Evolutionary conservation across 1,284 basidiomycete genomes (phyloP).

Genomic region (Ceratobasidium sp.): DNA sequence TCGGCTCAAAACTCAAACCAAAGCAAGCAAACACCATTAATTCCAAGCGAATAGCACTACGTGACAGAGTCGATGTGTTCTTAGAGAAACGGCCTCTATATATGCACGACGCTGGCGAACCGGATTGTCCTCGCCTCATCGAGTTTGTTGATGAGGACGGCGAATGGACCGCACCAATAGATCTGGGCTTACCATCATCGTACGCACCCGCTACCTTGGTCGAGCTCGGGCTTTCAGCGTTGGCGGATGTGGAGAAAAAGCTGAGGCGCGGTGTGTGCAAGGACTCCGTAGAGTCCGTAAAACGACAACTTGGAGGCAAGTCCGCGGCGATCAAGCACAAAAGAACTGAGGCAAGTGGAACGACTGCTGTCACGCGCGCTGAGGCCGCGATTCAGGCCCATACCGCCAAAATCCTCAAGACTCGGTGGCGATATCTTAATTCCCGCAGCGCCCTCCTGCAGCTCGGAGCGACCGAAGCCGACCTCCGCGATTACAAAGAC

Average conservation of each 20-base stretch:
- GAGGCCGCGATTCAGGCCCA: not conserved
- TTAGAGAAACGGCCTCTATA: not conserved
- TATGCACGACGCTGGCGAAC: not conserved
- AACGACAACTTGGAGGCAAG: slow-evolving; percentile 1
- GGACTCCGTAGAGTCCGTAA: slow-evolving; percentile 3
- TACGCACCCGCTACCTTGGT: not conserved
- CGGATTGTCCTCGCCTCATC: not conserved
- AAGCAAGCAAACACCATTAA: not conserved
- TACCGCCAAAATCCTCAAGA: not conserved
- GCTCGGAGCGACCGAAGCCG: not conserved
- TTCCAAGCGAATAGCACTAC: not conserved
- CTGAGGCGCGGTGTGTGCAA: slow-evolving; percentile 4
- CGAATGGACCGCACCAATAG: not conserved
- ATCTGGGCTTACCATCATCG: slow-evolving; percentile 2
- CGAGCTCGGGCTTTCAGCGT: not conserved
- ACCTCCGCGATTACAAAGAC: not conserved
- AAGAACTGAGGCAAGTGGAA: not conserved
- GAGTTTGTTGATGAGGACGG: not conserved
- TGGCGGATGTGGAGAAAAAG: not conserved
- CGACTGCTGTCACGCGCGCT: not conserved
- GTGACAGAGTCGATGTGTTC: not conserved
- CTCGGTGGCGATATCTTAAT: slow-evolving; percentile 1
- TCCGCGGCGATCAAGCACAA: not conserved
- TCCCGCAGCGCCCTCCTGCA: not conserved
- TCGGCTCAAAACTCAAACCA: not conserved